These are phyloP conservation scores for Ascochyta rabiei DNA, from an alignment of 2,329 filamentous ascomycete genomes.

Conservation along the genomic window DNA sequence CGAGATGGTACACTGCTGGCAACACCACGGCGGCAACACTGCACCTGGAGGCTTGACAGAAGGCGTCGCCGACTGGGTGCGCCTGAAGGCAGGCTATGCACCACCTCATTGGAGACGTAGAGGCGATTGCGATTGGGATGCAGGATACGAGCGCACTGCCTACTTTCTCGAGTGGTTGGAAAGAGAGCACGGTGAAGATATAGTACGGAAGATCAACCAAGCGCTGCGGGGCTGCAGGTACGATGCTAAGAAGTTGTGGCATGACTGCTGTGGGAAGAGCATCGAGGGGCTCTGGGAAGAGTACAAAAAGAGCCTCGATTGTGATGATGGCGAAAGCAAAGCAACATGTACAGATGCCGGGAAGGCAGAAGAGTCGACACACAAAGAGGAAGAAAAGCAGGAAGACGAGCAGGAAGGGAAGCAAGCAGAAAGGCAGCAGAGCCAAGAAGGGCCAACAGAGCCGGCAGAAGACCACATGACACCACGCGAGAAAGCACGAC, in stretches of 20 bases:
- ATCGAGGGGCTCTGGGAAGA: constrained; percentile 76
- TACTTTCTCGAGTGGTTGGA: constrained; percentile 92
- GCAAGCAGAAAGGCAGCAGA: background rate
- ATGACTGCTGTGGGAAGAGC: constrained; percentile 67
- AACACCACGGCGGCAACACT: constrained; percentile 69
- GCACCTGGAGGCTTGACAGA: constrained; percentile 78
- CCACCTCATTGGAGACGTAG: constrained; percentile 82
- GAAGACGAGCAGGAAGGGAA: background rate
- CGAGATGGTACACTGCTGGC: constrained; percentile 94
- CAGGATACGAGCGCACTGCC: constrained; percentile 86
- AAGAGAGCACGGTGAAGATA: constrained; percentile 59
- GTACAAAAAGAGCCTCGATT: constrained; percentile 63
- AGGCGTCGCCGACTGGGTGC: constrained; percentile 91
- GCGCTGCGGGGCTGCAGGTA: constrained; percentile 68
- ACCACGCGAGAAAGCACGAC: constrained; percentile 18
- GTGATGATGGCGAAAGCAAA: constrained; percentile 4
- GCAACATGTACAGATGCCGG: background rate
- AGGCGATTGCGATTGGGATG: constrained; percentile 73
- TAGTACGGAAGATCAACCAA: constrained; percentile 67
- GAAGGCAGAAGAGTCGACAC: background rate
- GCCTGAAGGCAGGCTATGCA: constrained; percentile 72
- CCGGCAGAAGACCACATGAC: constrained; percentile 11
- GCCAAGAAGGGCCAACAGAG: background rate
- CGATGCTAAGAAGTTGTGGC: constrained; percentile 70
- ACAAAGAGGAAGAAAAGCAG: background rate